Evolutionary conservation across 2,329 filamentous ascomycete genomes (phyloP).

Genomic region (Colletotrichum gloeosporioides): DNA sequence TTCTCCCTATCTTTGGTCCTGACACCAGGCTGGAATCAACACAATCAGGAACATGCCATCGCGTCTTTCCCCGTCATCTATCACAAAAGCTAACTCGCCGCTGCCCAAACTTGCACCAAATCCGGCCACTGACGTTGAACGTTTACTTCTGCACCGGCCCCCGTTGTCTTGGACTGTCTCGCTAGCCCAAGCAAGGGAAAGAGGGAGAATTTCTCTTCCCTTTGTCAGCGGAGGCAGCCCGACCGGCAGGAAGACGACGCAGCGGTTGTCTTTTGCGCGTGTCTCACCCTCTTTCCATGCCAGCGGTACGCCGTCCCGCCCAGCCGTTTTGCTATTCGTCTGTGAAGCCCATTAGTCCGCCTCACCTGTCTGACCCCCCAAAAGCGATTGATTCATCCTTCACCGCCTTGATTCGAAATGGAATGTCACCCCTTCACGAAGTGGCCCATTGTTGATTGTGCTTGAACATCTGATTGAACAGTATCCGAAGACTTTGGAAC

Average conservation of each 20-base stretch:
- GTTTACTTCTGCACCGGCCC: slow-evolving; percentile 6
- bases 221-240: slow-evolving; percentile 1
- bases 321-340: neutral
- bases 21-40: neutral
- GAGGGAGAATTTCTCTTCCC: neutral
- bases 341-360: neutral
- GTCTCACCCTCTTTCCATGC: slow-evolving; percentile 8
- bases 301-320: slow-evolving; percentile 16
- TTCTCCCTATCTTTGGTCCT: neutral
- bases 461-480: neutral
- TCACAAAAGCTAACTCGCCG: neutral
- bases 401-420: neutral
- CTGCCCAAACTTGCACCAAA: neutral
- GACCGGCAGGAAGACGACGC: neutral
- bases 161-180: slow-evolving; percentile 4
- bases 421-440: neutral
- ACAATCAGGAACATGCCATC: neutral
- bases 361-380: neutral
- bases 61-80: neutral
- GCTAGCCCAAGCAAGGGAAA: neutral
- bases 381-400: neutral
- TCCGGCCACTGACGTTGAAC: slow-evolving; percentile 4
- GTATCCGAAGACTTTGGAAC: neutral
- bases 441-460: neutral
- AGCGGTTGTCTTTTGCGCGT: neutral